Conservation (phyloP, 257 asterid genomes). For the Euphrasia confusa region DNA sequence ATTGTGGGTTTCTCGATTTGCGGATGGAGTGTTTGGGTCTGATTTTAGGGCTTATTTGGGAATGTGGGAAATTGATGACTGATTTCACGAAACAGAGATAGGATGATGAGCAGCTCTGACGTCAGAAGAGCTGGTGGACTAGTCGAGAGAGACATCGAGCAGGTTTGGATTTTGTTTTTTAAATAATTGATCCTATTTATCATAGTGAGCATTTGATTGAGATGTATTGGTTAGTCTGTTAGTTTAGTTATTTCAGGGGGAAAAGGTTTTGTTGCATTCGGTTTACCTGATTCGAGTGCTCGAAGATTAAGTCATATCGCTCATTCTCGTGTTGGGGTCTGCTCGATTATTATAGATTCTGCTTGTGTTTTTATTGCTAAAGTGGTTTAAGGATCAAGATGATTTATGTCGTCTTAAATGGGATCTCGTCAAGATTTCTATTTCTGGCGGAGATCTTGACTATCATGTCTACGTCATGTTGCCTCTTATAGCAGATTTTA, state of each 20-base stretch:
- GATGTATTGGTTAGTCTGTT: slow-evolving; percentile 13
- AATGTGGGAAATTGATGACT: slow-evolving; percentile 24
- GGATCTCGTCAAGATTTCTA: not conserved
- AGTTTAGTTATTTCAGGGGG: slow-evolving; percentile 3
- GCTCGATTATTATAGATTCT: not conserved
- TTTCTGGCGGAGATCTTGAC: not conserved
- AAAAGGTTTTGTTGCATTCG: slow-evolving; percentile 4
- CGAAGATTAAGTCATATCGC: slow-evolving; percentile 10
- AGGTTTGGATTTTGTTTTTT: slow-evolving; percentile 34
- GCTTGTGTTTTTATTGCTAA: not conserved
- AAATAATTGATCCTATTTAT: not conserved
- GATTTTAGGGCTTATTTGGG: slow-evolving; percentile 41
- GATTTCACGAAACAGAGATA: slow-evolving; percentile 43
- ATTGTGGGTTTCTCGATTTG: slow-evolving; percentile 28
- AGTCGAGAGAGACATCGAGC: slow-evolving; percentile 81
- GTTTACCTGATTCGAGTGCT: slow-evolving; percentile 21
- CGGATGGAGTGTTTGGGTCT: slow-evolving; percentile 32
- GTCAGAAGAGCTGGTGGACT: slow-evolving; percentile 56
- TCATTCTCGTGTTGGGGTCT: not conserved
- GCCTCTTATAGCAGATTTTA: not conserved
- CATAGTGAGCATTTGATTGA: slow-evolving; percentile 11
- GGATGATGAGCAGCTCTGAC: slow-evolving; percentile 63
- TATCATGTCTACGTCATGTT: not conserved
- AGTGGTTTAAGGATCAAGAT: slow-evolving; percentile 11
- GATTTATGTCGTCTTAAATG: slow-evolving; percentile 2